Conservation (phyloP, 2,329 filamentous ascomycete genomes). For the Aspergillus sp. region DNA sequence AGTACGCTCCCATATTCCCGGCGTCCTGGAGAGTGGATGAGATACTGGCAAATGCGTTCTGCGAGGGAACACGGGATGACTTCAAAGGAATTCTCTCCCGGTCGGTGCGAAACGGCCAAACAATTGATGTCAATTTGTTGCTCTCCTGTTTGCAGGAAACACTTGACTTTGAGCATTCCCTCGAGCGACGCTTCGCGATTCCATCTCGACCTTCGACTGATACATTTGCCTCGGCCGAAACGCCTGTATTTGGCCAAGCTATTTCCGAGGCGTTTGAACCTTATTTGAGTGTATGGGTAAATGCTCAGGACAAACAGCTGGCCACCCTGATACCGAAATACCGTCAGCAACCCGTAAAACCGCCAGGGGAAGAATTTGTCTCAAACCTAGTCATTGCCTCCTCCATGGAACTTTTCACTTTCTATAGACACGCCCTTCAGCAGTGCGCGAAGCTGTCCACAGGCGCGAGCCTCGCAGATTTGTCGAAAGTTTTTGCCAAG, state of each 20-base stretch:
- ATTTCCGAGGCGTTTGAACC: slow-evolving; percentile 98
- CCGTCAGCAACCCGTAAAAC: slow-evolving; percentile 74
- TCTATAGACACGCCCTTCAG: slow-evolving; percentile 87
- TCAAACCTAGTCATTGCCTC: slow-evolving; percentile 86
- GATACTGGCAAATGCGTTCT: slow-evolving; percentile 85
- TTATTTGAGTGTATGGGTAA: slow-evolving; percentile 95
- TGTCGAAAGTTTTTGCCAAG: slow-evolving; percentile 82
- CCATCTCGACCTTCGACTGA: slow-evolving; percentile 77
- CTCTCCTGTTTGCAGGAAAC: slow-evolving; percentile 92
- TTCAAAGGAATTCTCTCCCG: slow-evolving; percentile 90
- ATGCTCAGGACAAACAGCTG: slow-evolving; percentile 88
- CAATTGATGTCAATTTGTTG: slow-evolving; percentile 84
- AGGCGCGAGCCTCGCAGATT: slow-evolving; percentile 78
- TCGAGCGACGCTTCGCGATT: slow-evolving; percentile 79
- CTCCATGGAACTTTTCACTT: slow-evolving; percentile 95
- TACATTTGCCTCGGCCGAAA: slow-evolving; percentile 77
- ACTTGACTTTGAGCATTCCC: slow-evolving; percentile 89
- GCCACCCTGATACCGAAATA: slow-evolving; percentile 84
- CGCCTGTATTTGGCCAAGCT: slow-evolving; percentile 78
- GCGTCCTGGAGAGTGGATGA: slow-evolving; percentile 86
- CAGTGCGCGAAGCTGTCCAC: slow-evolving; percentile 97
- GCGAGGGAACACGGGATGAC: slow-evolving; percentile 91
- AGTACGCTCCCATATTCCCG: slow-evolving; percentile 87
- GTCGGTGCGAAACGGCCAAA: slow-evolving; percentile 78
- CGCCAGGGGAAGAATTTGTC: slow-evolving; percentile 87